Percentiles rank a stretch among this genome's conserved stretches.
These are phyloP conservation scores for Claviceps spartinae DNA, from an alignment of 2,329 filamentous ascomycete species.

Conservation along the genomic window DNA sequence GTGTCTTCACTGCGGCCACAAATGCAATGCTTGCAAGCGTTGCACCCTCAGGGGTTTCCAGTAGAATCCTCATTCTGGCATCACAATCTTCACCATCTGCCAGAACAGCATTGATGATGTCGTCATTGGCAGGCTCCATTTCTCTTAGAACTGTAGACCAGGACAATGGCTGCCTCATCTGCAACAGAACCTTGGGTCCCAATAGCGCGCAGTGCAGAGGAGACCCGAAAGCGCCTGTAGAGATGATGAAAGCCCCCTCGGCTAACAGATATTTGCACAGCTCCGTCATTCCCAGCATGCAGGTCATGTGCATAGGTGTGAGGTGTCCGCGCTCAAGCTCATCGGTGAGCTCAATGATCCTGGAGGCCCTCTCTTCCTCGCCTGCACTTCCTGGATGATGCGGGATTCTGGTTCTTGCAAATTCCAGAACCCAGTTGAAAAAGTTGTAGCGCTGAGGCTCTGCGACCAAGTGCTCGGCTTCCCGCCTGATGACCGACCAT, in stretches of 20 bases:
- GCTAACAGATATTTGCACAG: constrained; percentile 16
- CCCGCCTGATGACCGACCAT: constrained; percentile 15
- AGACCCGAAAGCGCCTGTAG: constrained; percentile 14
- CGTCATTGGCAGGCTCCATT: background rate
- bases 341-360: constrained; percentile 17
- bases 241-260: constrained; percentile 11
- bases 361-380: constrained; percentile 7
- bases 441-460: constrained; percentile 16
- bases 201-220: constrained; percentile 22
- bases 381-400: constrained; percentile 8
- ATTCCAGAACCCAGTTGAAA: constrained; percentile 24
- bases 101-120: background rate
- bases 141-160: background rate
- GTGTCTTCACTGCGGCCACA: background rate
- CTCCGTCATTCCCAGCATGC: constrained; percentile 18
- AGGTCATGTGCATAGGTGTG: constrained; percentile 21
- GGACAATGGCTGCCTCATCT: constrained; percentile 7
- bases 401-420: constrained; percentile 17
- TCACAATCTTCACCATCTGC: background rate
- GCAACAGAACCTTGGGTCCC: constrained; percentile 15
- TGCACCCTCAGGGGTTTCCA: background rate
- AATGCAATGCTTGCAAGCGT: constrained; percentile 2
- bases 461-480: constrained; percentile 17
- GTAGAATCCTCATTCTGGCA: constrained; percentile 7
- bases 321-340: constrained; percentile 15